Percentiles rank a stretch among this genome's conserved stretches.
Conservation (phyloP, 2,329 filamentous ascomycete species). For the Bimuria novae-zelandiae region DNA sequence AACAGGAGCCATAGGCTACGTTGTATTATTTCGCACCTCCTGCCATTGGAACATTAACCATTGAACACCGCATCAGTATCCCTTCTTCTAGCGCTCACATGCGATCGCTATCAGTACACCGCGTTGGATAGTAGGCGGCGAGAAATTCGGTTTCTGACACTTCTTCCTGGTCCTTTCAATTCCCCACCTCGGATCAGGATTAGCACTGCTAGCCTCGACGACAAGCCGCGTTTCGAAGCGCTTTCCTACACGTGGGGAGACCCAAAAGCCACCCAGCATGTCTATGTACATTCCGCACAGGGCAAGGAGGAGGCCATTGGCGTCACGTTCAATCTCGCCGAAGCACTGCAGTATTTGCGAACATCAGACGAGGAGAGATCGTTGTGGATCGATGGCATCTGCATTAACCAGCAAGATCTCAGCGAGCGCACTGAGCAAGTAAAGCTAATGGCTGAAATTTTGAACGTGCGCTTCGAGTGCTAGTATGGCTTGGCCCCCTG, state of each 20-base stretch:
- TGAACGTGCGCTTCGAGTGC: not conserved
- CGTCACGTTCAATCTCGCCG: not conserved
- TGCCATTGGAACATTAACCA: too few species aligned
- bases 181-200: not conserved
- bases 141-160: not conserved
- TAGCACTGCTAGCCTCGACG: not conserved
- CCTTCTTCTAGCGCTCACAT: too few species aligned
- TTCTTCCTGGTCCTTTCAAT: not conserved
- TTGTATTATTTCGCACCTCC: too few species aligned
- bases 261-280: not conserved
- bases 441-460: not conserved
- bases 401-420: not conserved
- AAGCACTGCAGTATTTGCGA: not conserved
- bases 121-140: not conserved
- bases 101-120: not conserved
- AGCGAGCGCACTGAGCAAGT: not conserved
- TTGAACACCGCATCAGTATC: too few species aligned
- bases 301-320: not conserved
- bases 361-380: not conserved
- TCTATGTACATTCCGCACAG: not conserved
- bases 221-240: not conserved
- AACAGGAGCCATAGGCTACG: too few species aligned
- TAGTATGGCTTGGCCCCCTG: not conserved
- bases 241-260: not conserved
- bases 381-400: slow-evolving; percentile 1